Percentiles rank a stretch among this genome's conserved stretches.
phyloP scores from a whole-genome alignment of 768 basidiomycete species.

The Kwoniella heveanensis region DNA sequence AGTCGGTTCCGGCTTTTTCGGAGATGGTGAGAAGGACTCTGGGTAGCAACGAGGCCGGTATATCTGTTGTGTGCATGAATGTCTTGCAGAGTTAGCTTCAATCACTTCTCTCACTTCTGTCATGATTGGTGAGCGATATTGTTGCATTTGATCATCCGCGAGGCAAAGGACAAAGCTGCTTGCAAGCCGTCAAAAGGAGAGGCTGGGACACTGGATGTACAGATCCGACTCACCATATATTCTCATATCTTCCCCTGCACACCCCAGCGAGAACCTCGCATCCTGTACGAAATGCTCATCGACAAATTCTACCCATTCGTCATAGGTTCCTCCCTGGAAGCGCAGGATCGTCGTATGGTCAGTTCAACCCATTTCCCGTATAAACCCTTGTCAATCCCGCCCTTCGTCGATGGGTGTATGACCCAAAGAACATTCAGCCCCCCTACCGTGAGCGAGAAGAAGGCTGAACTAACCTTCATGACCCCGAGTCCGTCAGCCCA shows the following conservation, averaged over 20 bases:
- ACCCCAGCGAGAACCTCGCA: conserved; percentile 11
- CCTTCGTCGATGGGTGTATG: neutral
- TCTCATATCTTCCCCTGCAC: conserved; percentile 8
- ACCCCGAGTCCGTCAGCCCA: conserved; percentile 2
- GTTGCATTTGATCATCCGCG: too few relatives aligned
- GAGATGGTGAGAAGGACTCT: conserved; percentile 14
- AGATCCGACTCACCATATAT: conserved; percentile 14
- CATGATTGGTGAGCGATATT: too few relatives aligned
- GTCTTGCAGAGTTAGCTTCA: too few relatives aligned
- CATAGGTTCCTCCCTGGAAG: conserved; percentile 16
- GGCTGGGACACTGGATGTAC: neutral
- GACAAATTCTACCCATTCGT: conserved; percentile 17
- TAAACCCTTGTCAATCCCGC: neutral
- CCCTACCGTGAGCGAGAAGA: too few relatives aligned
- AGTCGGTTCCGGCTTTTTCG: neutral
- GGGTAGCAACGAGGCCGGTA: conserved; percentile 6
- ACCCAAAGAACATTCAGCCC: too few relatives aligned
- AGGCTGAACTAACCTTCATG: conserved; percentile 18
- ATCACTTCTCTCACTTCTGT: too few relatives aligned
- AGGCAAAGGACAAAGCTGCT: too few relatives aligned
- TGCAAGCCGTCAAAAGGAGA: too few relatives aligned
- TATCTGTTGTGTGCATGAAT: conserved; percentile 12
- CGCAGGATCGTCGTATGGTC: too few relatives aligned
- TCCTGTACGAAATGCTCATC: conserved; percentile 14
- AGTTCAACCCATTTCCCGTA: too few relatives aligned